These are phyloP conservation scores for Microdochium trichocladiopsis DNA, from an alignment of 2,329 filamentous ascomycete species.

Conservation along the genomic window DNA sequence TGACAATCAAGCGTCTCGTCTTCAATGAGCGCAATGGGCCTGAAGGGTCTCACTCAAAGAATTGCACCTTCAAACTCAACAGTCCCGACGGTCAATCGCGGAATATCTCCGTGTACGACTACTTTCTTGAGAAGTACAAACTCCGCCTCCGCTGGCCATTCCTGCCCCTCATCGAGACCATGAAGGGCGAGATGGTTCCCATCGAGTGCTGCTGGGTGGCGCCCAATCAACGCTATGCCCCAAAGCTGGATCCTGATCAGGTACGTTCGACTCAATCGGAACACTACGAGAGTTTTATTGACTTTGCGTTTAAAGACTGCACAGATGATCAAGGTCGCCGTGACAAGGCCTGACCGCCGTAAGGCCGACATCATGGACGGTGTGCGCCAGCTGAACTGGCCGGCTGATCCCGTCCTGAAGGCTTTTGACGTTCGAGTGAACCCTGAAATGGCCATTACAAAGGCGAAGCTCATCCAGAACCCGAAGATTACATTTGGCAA, in stretches of 20 bases:
- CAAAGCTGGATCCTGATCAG: constrained; percentile 52
- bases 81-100: constrained; percentile 27
- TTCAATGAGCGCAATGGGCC: constrained; percentile 35
- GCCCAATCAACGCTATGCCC: constrained; percentile 52
- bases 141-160: constrained; percentile 35
- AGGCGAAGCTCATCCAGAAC: constrained; percentile 63
- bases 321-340: constrained; percentile 89
- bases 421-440: constrained; percentile 71
- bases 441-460: constrained; percentile 53
- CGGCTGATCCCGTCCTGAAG: constrained; percentile 59
- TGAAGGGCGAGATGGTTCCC: constrained; percentile 47
- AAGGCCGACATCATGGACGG: constrained; percentile 60
- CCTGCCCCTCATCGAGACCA: constrained; percentile 52
- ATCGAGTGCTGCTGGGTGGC: constrained; percentile 51
- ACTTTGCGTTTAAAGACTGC: constrained; percentile 50
- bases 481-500: constrained; percentile 66
- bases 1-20: constrained; percentile 43
- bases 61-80: constrained; percentile 47
- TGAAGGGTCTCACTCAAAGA: constrained; percentile 41
- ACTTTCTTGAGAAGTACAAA: constrained; percentile 50
- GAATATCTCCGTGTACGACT: constrained; percentile 39
- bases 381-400: constrained; percentile 61
- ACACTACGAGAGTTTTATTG: not conserved
- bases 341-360: constrained; percentile 67
- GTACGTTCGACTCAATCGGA: constrained; percentile 16